These are phyloP conservation scores for Cucurbita moschata DNA, from an alignment of 306 rosid genomes.

Conservation along the genomic window DNA sequence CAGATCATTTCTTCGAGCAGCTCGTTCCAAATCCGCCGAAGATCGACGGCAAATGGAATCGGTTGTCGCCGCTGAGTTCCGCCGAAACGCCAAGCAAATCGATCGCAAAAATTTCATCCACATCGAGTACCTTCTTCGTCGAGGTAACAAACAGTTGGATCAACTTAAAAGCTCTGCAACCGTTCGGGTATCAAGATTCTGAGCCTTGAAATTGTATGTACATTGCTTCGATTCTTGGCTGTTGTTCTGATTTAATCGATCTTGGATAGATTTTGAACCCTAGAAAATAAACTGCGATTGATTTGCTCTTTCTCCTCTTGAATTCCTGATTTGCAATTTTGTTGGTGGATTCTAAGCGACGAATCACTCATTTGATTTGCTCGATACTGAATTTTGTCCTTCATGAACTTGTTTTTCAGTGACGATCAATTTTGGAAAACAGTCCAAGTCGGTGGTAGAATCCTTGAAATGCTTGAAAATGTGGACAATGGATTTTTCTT, in stretches of 20 bases:
- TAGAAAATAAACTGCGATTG: neutral
- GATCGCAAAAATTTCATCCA: constrained; percentile 59
- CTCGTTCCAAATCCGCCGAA: constrained; percentile 45
- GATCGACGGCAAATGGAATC: constrained; percentile 52
- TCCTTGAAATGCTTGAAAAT: neutral
- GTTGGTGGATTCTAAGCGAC: neutral
- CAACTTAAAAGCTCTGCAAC: constrained; percentile 57
- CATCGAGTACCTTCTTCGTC: constrained; percentile 75
- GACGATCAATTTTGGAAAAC: neutral
- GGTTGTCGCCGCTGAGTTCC: constrained; percentile 49
- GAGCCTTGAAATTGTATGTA: constrained; percentile 6
- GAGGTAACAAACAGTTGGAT: constrained; percentile 66
- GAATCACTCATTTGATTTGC: neutral
- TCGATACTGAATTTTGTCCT: neutral
- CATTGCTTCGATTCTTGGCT: neutral
- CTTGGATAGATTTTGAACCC: neutral
- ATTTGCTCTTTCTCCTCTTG: neutral
- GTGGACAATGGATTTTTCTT: neutral
- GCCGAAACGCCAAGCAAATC: constrained; percentile 36
- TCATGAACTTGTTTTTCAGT: neutral
- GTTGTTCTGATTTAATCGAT: neutral
- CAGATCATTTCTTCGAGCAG: constrained; percentile 64
- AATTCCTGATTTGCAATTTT: neutral
- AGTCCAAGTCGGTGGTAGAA: neutral
- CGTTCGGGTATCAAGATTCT: constrained; percentile 26